Percentiles rank a stretch among this genome's conserved stretches.
Evolutionary conservation across 768 basidiomycete species (phyloP).

Genomic region (Galerina marginata): DNA sequence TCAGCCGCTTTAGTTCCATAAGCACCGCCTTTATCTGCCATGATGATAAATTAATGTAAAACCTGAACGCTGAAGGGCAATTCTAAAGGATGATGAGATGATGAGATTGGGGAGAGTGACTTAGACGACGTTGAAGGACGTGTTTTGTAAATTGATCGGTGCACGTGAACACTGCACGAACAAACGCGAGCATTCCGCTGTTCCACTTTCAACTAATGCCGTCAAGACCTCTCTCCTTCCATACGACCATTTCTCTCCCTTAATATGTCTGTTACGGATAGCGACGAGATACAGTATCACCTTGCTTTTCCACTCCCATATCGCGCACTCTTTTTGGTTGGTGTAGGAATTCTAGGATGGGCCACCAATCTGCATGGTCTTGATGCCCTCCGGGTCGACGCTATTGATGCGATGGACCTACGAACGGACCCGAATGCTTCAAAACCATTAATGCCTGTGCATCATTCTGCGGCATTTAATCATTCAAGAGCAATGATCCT

Average conservation of each 20-base stretch:
- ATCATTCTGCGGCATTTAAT: slow-evolving; percentile 36
- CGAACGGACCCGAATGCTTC: slow-evolving; percentile 39
- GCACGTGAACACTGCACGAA: slow-evolving; percentile 10
- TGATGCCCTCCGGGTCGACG: slow-evolving; percentile 74
- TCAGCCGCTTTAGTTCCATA: slow-evolving; percentile 56
- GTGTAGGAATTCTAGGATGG: slow-evolving; percentile 87
- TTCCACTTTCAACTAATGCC: slow-evolving; percentile 19
- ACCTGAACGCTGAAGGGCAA: not conserved
- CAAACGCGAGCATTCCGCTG: not conserved
- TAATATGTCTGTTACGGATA: slow-evolving; percentile 25
- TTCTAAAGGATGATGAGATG: no score
- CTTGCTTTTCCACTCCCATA: slow-evolving; percentile 87
- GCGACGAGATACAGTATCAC: slow-evolving; percentile 52
- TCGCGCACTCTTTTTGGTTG: slow-evolving; percentile 81
- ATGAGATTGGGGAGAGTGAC: no score
- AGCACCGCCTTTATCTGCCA: slow-evolving; percentile 47
- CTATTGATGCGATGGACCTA: slow-evolving; percentile 71
- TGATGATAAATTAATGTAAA: slow-evolving; percentile 18
- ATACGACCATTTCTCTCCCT: slow-evolving; percentile 7
- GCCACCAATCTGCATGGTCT: slow-evolving; percentile 92
- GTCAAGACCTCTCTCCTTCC: not conserved
- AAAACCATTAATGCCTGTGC: slow-evolving; percentile 31
- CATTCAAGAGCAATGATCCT: slow-evolving; percentile 46
- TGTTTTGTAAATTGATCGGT: not conserved
- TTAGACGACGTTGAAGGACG: no score